A percentile compares a stretch with the other conserved stretches of the same genome.
These are phyloP conservation scores for Neurospora sp. DNA, from an alignment of 2,329 filamentous ascomycete species.

Conservation along the genomic window DNA sequence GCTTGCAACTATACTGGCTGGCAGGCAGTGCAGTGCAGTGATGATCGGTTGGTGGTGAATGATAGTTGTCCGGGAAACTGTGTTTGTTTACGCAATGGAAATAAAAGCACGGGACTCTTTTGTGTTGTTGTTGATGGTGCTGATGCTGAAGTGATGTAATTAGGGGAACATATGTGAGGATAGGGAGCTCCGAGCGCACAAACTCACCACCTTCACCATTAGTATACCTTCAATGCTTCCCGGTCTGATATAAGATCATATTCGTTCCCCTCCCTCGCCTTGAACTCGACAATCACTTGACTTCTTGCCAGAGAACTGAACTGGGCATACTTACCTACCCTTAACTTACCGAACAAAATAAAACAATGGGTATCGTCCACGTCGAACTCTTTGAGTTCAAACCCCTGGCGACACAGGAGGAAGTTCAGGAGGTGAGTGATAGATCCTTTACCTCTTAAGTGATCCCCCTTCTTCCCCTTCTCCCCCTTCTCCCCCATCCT, in stretches of 20 bases:
- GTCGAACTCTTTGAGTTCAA: conserved; percentile 61
- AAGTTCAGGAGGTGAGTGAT: conserved; percentile 43
- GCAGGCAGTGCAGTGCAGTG: background rate
- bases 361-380: conserved; percentile 52
- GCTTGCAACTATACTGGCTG: too few species aligned
- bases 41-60: background rate
- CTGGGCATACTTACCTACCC: background rate
- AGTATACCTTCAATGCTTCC: background rate
- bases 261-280: background rate
- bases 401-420: conserved; percentile 32
- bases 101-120: background rate
- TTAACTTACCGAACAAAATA: background rate
- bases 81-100: background rate
- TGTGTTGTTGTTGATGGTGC: background rate
- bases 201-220: background rate
- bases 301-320: background rate
- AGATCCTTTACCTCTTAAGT: too few species aligned
- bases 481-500: too few species aligned
- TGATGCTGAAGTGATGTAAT: background rate
- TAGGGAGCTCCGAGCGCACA: background rate
- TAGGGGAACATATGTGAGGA: background rate
- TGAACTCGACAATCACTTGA: background rate
- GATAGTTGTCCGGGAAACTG: background rate
- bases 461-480: too few species aligned
- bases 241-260: background rate